phyloP scores from a whole-genome alignment of 108 stramenopile genomes.

The Schizochytrium sp. region DNA sequence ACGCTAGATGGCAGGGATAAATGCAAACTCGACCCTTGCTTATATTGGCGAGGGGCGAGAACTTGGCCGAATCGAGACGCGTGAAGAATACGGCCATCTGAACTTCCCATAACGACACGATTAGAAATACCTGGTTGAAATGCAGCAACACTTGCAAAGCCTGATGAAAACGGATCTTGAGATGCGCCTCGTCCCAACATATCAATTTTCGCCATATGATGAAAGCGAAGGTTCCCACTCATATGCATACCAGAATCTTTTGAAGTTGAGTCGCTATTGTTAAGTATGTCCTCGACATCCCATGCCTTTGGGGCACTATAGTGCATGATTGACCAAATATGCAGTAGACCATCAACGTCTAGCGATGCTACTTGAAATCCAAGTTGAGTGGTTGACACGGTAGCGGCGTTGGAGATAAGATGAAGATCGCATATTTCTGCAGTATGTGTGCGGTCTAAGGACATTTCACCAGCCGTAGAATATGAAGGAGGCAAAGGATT shows the following conservation, averaged over 20 bases:
- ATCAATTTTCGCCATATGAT: constrained; percentile 17
- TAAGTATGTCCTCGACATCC: background rate
- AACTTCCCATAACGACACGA: background rate
- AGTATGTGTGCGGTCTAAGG: background rate
- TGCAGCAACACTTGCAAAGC: background rate
- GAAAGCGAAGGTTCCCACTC: background rate
- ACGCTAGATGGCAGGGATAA: background rate
- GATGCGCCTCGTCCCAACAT: background rate
- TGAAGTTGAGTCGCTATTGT: background rate
- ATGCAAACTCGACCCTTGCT: background rate
- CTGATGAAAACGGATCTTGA: background rate
- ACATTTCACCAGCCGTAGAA: background rate
- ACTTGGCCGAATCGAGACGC: background rate
- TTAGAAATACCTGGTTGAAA: background rate
- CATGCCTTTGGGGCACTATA: background rate
- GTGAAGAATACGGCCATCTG: constrained; percentile 3
- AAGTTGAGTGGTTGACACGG: background rate
- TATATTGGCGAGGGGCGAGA: background rate
- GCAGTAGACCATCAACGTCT: background rate
- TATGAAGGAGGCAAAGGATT: background rate
- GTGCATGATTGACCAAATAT: background rate
- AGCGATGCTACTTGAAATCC: constrained; percentile 4
- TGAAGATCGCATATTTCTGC: background rate
- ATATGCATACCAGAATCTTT: background rate
- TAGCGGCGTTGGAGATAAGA: background rate